Evolutionary conservation across 176 grass and related monocot species (phyloP).

Genomic region (Oryza glumipatula): DNA sequence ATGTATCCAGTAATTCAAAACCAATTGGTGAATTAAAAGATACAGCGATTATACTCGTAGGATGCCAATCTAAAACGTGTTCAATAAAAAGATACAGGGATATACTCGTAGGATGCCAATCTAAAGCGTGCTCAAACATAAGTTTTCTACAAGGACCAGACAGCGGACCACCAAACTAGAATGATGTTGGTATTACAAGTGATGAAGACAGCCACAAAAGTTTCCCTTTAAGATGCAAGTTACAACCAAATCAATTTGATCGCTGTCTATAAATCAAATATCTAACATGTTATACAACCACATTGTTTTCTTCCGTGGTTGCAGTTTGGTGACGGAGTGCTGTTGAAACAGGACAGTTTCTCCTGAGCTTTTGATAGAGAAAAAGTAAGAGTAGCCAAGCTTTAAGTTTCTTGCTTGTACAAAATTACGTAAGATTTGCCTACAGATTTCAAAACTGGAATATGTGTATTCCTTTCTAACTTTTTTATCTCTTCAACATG

Average conservation of each 20-base stretch:
- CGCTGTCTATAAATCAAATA: not conserved
- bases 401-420: conserved; percentile 30
- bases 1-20: too few species aligned
- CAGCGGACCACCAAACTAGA: not conserved
- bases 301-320: conserved; percentile 26
- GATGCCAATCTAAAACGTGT: not conserved
- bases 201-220: not conserved
- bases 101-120: not conserved
- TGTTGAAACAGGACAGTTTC: conserved; percentile 10
- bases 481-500: not conserved
- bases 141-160: not conserved
- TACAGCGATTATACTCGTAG: not conserved
- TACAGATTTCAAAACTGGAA: conserved; percentile 9
- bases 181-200: not conserved
- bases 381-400: not conserved
- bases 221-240: not conserved
- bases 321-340: not conserved
- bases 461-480: not conserved
- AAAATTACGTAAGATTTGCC: conserved; percentile 21
- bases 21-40: not conserved
- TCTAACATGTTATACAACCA: conserved; percentile 29
- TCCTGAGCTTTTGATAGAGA: not conserved
- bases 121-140: not conserved
- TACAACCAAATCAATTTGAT: not conserved
- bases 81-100: not conserved